These are phyloP conservation scores for Spatholobus suberectus DNA, from an alignment of 306 rosid genomes.

Conservation along the genomic window DNA sequence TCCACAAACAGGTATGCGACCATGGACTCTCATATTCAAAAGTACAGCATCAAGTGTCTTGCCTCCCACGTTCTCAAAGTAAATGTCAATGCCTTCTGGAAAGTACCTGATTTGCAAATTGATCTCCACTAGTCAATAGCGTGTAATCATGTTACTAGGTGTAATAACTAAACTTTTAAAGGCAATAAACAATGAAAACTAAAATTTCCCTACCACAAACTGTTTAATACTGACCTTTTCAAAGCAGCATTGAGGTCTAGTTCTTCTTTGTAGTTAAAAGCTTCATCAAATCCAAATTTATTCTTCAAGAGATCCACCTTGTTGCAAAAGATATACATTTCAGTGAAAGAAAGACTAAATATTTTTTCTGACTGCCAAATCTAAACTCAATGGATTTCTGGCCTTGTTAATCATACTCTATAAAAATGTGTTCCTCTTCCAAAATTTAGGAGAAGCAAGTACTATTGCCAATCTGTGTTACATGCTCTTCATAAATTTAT, in stretches of 20 bases:
- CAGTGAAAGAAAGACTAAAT: not conserved
- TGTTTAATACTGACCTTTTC: slow-evolving; percentile 36
- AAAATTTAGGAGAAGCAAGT: not conserved
- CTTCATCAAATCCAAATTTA: slow-evolving; percentile 42
- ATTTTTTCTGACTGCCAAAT: too few relatives aligned
- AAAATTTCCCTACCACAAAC: not conserved
- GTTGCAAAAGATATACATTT: not conserved
- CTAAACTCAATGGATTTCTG: too few relatives aligned
- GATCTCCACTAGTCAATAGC: not conserved
- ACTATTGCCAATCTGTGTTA: not conserved
- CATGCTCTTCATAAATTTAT: too few relatives aligned
- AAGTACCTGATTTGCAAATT: too few relatives aligned
- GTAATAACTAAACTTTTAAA: not conserved
- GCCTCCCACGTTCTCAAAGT: too few relatives aligned
- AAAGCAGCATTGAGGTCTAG: slow-evolving; percentile 27
- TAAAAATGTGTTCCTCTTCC: not conserved
- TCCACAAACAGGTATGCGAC: too few relatives aligned
- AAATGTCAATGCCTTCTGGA: too few relatives aligned
- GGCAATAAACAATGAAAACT: not conserved
- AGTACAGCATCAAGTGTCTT: too few relatives aligned
- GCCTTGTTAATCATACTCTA: not conserved
- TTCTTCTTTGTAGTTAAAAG: slow-evolving; percentile 45
- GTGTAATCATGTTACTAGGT: not conserved
- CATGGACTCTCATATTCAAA: too few relatives aligned
- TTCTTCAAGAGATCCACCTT: slow-evolving; percentile 36